A percentile compares a stretch with the other conserved stretches of the same genome.
phyloP scores from a whole-genome alignment of 2,329 filamentous ascomycete species.

The Geosmithia morbida region DNA sequence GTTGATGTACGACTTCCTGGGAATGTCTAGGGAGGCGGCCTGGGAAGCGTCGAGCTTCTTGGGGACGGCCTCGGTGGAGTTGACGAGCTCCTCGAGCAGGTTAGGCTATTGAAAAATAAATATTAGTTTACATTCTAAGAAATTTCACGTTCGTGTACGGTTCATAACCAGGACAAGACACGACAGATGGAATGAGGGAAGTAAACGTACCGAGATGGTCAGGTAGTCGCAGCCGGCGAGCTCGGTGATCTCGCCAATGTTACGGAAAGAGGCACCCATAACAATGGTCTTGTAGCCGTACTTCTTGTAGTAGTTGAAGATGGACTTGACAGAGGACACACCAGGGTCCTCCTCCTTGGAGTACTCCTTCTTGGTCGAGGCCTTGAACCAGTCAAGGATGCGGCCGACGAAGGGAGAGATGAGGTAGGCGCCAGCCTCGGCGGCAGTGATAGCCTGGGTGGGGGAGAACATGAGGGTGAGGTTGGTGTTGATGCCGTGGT shows the following conservation, averaged over 20 bases:
- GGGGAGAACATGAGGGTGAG: conserved; percentile 97
- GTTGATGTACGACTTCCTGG: conserved; percentile 84
- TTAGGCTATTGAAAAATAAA: conserved; percentile 44
- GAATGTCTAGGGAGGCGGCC: conserved; percentile 56
- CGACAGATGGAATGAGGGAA: background rate
- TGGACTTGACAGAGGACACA: conserved; percentile 82
- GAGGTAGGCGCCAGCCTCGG: conserved; percentile 90
- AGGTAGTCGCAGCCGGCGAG: conserved; percentile 97
- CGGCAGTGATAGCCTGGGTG: conserved; percentile 86
- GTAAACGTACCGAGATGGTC: conserved; percentile 70
- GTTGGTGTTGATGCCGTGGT: conserved; percentile 97
- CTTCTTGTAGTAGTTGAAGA: conserved; percentile 99
- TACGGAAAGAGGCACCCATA: conserved; percentile 99
- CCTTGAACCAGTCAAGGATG: conserved; percentile 99
- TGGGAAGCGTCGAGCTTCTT: conserved; percentile 74
- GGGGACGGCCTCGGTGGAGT: conserved; percentile 67
- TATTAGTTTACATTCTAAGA: conserved; percentile 1
- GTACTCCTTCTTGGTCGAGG: conserved; percentile 87
- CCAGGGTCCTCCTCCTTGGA: conserved; percentile 81
- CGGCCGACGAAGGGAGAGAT: conserved; percentile 99
- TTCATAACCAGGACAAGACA: background rate
- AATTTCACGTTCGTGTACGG: conserved; percentile 2
- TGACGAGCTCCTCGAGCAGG: conserved; percentile 86
- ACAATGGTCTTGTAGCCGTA: conserved; percentile 98
- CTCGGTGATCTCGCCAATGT: conserved; percentile 91